Evolutionary conservation across 768 basidiomycete genomes (phyloP).

Genomic region (Grammothele lineata): DNA sequence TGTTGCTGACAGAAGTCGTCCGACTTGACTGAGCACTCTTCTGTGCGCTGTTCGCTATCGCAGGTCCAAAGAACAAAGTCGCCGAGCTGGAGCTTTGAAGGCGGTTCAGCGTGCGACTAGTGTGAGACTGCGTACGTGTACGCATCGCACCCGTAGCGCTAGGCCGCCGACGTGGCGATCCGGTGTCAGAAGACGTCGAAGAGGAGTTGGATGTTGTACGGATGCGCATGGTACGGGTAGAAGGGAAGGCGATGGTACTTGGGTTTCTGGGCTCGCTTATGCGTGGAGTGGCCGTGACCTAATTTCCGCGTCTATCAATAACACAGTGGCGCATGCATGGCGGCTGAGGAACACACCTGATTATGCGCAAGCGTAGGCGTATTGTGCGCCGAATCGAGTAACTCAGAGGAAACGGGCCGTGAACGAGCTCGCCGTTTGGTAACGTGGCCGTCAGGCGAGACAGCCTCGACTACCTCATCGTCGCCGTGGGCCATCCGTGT

Average conservation of each 20-base stretch:
- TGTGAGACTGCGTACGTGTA: slow-evolving; percentile 34
- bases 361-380: slow-evolving; percentile 26
- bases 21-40: not conserved
- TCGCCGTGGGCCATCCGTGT: slow-evolving; percentile 12
- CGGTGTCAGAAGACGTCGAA: slow-evolving; percentile 42
- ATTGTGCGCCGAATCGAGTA: slow-evolving; percentile 46
- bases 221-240: slow-evolving; percentile 29
- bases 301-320: slow-evolving; percentile 8
- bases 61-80: slow-evolving; percentile 65
- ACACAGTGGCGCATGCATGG: slow-evolving; percentile 1
- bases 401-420: slow-evolving; percentile 64
- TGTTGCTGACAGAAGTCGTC: slow-evolving; percentile 1
- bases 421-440: slow-evolving; percentile 72
- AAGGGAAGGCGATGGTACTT: slow-evolving; percentile 33
- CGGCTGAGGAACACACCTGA: slow-evolving; percentile 14
- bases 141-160: slow-evolving; percentile 41
- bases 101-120: slow-evolving; percentile 38
- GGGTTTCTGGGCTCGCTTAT: slow-evolving; percentile 24
- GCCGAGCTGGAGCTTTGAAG: slow-evolving; percentile 51
- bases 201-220: slow-evolving; percentile 36
- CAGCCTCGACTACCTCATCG: slow-evolving; percentile 28
- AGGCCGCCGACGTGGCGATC: slow-evolving; percentile 52
- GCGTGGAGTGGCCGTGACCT: slow-evolving; percentile 15
- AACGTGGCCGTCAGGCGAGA: slow-evolving; percentile 76
- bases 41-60: slow-evolving; percentile 29